Evolutionary conservation across 1,284 basidiomycete genomes (phyloP).

Genomic region (Laetiporus sulphureus): DNA sequence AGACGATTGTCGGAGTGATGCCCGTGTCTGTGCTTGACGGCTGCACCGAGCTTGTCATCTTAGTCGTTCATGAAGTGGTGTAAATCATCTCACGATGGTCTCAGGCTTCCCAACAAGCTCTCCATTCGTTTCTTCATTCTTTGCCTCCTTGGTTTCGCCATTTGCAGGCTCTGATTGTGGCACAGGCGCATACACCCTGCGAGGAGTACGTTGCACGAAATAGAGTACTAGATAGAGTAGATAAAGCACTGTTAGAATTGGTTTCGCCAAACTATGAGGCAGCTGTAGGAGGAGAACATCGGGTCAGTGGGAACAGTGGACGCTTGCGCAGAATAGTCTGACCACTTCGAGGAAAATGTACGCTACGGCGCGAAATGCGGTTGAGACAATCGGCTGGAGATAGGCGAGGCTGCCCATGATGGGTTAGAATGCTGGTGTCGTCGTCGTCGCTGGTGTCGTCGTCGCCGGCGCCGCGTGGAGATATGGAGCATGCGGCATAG

Average conservation of each 20-base stretch:
- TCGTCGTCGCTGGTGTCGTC: too few species aligned
- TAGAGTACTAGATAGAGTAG: not conserved
- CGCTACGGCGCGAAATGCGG: conserved; percentile 16
- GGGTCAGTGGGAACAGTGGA: too few species aligned
- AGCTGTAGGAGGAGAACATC: too few species aligned
- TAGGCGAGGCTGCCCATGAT: too few species aligned
- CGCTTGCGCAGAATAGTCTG: not conserved
- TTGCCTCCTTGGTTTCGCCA: not conserved
- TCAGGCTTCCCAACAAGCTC: not conserved
- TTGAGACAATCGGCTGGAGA: too few species aligned
- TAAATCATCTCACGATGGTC: not conserved
- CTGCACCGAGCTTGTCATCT: not conserved
- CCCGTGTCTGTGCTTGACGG: not conserved
- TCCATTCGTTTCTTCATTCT: not conserved
- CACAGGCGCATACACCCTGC: not conserved
- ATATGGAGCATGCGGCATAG: too few species aligned
- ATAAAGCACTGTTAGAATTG: not conserved
- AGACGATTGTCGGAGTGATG: conserved; percentile 13
- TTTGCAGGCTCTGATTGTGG: not conserved
- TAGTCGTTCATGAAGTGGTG: not conserved
- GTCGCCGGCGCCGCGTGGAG: too few species aligned
- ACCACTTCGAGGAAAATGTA: conserved; percentile 22
- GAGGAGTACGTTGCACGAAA: not conserved
- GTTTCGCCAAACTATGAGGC: too few species aligned
- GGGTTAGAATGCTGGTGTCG: too few species aligned